Percentiles rank a stretch among this genome's conserved stretches.
Evolutionary conservation across 768 basidiomycete genomes (phyloP).

Genomic region (Russula sp.): DNA sequence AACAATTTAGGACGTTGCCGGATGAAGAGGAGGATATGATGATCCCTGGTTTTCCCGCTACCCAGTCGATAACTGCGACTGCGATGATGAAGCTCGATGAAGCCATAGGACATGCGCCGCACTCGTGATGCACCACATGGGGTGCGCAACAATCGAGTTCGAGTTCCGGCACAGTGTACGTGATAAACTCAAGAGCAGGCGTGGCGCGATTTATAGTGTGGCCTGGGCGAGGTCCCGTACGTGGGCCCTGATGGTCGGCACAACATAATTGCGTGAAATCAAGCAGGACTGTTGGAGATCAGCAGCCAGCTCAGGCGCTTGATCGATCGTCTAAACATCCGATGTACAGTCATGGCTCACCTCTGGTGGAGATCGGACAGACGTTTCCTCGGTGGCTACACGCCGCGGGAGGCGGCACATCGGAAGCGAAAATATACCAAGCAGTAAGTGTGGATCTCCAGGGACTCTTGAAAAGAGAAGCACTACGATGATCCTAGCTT

Average conservation of each 20-base stretch:
- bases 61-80: background rate
- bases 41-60: background rate
- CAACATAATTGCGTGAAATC: background rate
- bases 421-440: background rate
- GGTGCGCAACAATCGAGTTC: background rate
- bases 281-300: background rate
- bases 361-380: constrained; percentile 11
- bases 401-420: background rate
- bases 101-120: background rate
- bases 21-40: background rate
- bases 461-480: constrained; percentile 2
- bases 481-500: constrained; percentile 5
- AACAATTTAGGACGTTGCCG: too few relatives aligned
- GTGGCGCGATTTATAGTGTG: background rate
- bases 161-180: background rate
- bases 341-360: constrained; percentile 1
- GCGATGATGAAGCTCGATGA: background rate
- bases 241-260: background rate
- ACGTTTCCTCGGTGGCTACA: background rate
- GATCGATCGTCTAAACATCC: constrained; percentile 2
- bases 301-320: background rate
- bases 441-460: background rate
- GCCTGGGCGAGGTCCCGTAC: background rate
- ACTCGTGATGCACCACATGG: constrained; percentile 1
- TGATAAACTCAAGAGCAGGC: background rate